Evolutionary conservation across 352 stramenopile species (phyloP).

Genomic region (Phytopythium mirpurense): DNA sequence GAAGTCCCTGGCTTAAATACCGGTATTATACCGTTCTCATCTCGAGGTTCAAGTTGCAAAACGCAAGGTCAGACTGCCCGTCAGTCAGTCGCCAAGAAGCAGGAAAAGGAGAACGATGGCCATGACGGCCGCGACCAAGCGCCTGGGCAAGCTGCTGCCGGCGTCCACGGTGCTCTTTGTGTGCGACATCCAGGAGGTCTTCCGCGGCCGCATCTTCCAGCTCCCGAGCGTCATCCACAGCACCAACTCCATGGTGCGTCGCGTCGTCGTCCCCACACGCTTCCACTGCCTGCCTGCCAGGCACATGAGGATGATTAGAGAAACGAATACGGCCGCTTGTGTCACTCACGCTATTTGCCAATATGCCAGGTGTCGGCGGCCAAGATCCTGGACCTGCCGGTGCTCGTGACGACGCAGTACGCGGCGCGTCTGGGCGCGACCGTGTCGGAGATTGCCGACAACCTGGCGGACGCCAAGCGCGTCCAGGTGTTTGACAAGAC

Average conservation of each 20-base stretch:
- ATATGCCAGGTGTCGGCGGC: slow-evolving; percentile 54
- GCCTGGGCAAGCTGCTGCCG: slow-evolving; percentile 51
- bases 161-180: slow-evolving; percentile 89
- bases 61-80: background rate
- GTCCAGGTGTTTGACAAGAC: slow-evolving; percentile 95
- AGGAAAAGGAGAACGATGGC: slow-evolving; percentile 12
- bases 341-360: too few relatives aligned
- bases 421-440: slow-evolving; percentile 92
- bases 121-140: slow-evolving; percentile 20
- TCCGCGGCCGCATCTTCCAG: slow-evolving; percentile 91
- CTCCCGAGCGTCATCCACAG: slow-evolving; percentile 88
- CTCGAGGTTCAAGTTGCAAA: background rate
- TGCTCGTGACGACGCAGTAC: slow-evolving; percentile 96
- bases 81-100: background rate
- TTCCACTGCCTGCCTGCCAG: too few relatives aligned
- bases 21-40: background rate
- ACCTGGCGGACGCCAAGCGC: slow-evolving; percentile 34
- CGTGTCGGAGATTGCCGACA: slow-evolving; percentile 64
- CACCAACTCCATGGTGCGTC: slow-evolving; percentile 54
- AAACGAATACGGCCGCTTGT: too few relatives aligned
- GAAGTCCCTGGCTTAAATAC: too few relatives aligned
- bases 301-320: too few relatives aligned
- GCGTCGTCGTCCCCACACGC: too few relatives aligned
- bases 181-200: slow-evolving; percentile 97
- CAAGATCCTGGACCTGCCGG: slow-evolving; percentile 88